Conservation (phyloP, 352 stramenopile genomes). For the Phytophthora colocasiae region DNA sequence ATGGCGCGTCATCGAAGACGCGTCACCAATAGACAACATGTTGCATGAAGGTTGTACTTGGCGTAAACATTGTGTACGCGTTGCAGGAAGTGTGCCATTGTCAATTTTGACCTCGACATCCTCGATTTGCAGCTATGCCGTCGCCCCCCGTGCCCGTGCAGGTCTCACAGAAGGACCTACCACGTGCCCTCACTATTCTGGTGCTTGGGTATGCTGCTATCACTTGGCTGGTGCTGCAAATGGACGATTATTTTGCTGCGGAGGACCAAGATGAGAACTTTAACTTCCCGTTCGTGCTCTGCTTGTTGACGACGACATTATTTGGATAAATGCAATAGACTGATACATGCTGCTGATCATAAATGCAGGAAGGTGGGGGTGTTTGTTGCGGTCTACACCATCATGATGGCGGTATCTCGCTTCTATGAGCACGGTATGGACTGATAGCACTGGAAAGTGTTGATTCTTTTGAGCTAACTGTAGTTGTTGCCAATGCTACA, state of each 20-base stretch:
- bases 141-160: constrained; percentile 55
- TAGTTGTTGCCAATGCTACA: constrained; percentile 7
- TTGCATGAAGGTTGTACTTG: constrained; percentile 1
- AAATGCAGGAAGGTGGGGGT: constrained; percentile 50
- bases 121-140: constrained; percentile 10
- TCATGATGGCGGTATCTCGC: constrained; percentile 56
- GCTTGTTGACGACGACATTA: not conserved
- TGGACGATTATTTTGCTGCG: constrained; percentile 57
- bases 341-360: too few relatives aligned
- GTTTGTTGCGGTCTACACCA: constrained; percentile 62
- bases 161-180: constrained; percentile 63
- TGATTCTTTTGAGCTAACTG: not conserved
- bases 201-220: constrained; percentile 41
- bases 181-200: constrained; percentile 45
- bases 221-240: constrained; percentile 52
- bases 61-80: constrained; percentile 7
- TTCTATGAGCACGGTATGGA: constrained; percentile 67
- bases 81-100: constrained; percentile 18
- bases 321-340: too few relatives aligned
- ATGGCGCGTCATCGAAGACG: constrained; percentile 15
- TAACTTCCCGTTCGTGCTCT: constrained; percentile 54
- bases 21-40: constrained; percentile 27
- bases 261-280: constrained; percentile 54
- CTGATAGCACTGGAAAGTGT: not conserved
- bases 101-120: constrained; percentile 2